Evolutionary conservation across 164 flowering plant genomes (phyloP).

Genomic region (Buxus sempervirens): DNA sequence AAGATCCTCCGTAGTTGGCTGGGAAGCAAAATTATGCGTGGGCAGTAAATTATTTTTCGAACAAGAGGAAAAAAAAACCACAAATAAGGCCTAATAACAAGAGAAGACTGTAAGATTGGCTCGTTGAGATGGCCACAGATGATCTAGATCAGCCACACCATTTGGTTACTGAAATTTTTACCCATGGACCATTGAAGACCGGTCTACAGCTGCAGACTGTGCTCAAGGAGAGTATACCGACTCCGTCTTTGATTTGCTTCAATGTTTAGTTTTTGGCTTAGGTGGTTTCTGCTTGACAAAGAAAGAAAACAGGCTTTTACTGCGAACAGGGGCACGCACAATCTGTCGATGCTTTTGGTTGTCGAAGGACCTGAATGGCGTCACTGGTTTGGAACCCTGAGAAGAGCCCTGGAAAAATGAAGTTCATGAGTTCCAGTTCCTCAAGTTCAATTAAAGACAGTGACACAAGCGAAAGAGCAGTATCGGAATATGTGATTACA

Average conservation of each 20-base stretch:
- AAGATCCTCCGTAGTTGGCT: no score
- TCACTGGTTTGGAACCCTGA: constrained; percentile 45
- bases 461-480: not conserved
- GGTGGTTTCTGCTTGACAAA: constrained; percentile 57
- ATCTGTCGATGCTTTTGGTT: constrained; percentile 32
- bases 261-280: constrained; percentile 37
- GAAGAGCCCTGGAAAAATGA: constrained; percentile 43
- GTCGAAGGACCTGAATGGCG: constrained; percentile 57
- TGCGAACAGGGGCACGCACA: constrained; percentile 58
- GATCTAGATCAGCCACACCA: not conserved
- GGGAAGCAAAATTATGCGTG: no score
- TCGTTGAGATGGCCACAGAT: not conserved
- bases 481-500: no score
- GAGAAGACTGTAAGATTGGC: not conserved
- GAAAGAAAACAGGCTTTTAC: constrained; percentile 73
- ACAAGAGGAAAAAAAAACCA: no score
- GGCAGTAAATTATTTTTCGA: no score
- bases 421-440: not conserved
- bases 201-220: not conserved
- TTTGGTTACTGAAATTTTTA: not conserved
- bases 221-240: not conserved
- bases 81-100: no score
- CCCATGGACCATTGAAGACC: not conserved
- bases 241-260: not conserved
- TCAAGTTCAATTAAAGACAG: not conserved